Evolutionary conservation across 108 stramenopile genomes (phyloP).

Genomic region (Nitzschia sp.): DNA sequence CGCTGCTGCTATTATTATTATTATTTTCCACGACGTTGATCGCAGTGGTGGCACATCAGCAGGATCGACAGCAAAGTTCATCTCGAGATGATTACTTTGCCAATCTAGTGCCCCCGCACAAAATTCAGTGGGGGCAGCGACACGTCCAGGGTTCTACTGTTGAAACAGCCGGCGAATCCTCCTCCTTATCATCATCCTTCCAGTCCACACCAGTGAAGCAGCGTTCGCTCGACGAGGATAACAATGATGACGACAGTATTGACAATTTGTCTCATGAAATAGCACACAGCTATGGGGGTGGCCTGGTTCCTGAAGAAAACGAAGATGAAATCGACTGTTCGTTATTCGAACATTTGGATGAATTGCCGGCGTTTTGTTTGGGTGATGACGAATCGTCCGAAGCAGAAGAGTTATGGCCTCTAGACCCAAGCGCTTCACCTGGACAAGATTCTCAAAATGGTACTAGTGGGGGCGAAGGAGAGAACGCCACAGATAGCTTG

Average conservation of each 20-base stretch:
- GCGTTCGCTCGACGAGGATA: no score
- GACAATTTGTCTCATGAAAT: background rate
- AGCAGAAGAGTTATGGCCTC: background rate
- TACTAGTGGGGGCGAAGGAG: background rate
- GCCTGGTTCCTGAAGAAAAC: background rate
- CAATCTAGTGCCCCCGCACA: no score
- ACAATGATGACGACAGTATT: background rate
- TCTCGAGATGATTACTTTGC: no score
- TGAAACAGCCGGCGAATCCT: no score
- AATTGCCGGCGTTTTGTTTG: background rate
- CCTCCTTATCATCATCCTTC: no score
- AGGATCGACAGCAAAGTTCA: no score
- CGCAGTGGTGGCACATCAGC: no score
- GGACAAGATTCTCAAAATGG: background rate
- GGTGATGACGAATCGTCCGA: background rate
- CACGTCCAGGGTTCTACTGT: no score
- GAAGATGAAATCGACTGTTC: slow-evolving; percentile 5
- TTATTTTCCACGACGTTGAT: no score
- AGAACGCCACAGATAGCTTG: background rate
- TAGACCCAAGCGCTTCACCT: background rate
- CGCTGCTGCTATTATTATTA: no score
- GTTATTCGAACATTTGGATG: background rate
- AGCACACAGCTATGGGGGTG: background rate
- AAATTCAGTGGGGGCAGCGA: no score
- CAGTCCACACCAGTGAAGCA: no score